Evolutionary conservation across 1,139 yeast species (phyloP), one percentile per base, ranked within the genome.

Genomic region (Sugiyamaella neomexicana): DNA sequence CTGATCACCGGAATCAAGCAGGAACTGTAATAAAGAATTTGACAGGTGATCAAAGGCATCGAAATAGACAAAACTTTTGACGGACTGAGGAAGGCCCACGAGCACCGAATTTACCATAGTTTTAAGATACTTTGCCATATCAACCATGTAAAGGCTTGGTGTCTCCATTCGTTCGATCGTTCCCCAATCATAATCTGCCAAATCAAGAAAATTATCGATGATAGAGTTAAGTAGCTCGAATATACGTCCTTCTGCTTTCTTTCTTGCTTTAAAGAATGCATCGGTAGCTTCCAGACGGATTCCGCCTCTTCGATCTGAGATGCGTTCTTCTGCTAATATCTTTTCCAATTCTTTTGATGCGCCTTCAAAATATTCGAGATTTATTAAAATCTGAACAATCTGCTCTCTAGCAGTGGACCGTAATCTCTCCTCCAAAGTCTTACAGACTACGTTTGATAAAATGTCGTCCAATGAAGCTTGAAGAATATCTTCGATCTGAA

Each of bases 91-190:
- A 42, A 93, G 76, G 59, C 86, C 88, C 16, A 87, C 84, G 63
- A 93, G 81, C n/a, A 95, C 89, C 1, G 96, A 85, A 52, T 86
- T 83, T 67, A 93, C 89, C 77, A 91, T 81, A 69, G 89, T 89
- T 60, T 87, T 89, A 68, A 93, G 77, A 69, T 85, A 93, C 57
- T 85, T 81, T n/a, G 96, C 93, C 75, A 90, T 83, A 72, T 93
- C 98, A 53, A 83, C 82, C 57, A 91, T 80, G 51, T 87, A 85
- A 60, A 80, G 79, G 60, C 88, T 86, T 13, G 97, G 95, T 56
- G 84, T 88, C 0, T 64, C 68, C 57, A 81, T 80, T 17, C 75
- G 67, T 10, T 62, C 66, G 2, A 69, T 68, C 5, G 82, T 80
- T 66, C 79, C 77, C 86, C 97, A 91, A 63, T 89, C 89, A 69